Base-by-base conservation (phyloP, 2,329 filamentous ascomycete genomes). In the Calonectria naviculata region DNA sequence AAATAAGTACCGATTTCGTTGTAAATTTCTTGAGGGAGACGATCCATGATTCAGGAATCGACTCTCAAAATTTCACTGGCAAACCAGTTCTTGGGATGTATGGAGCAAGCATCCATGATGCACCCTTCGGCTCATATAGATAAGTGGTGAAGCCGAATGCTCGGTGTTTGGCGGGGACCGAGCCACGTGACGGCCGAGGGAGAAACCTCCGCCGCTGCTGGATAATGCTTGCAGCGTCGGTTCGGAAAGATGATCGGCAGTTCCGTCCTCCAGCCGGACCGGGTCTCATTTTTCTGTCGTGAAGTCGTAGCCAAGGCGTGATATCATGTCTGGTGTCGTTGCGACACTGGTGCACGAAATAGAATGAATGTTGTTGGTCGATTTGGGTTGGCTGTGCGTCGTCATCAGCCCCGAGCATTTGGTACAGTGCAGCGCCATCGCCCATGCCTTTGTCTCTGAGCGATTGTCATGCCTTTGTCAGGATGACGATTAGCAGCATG, bases 1-100 rank as follows among this genome's bases (percentile, higher is more conserved):
- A 72, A 73, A 34, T 67, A 73, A 52, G 72, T 47, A 60, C 67
- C 70, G 46, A 73, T 73, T 52, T 73, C 72, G 70, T 72, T 70
- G 70, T 73, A 71, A 42, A 73, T 73, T 70, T 73, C 70, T 34
- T 72, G 70, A 24, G 72, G 70, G 41, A 72, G 70, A 56, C 65
- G 42, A 36, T 73, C 64, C 72, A 73, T 73, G 63, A 46, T 63
- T 66, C 41, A 52, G 52, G 41, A 63, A 62, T 46, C 61, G 54
- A 28, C 44, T 65, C 62, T 63, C 49, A 49, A 62, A 46, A 44
- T 29, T 70, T 56, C 38, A 70, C 31, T 49, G 63, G 63, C 13
- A 67, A 62, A 58, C 63, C 68, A 64, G 68, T 64, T 70, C 63
- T 44, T 63, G 68, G 41, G 47, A 61, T 66, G 56, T 29, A 41